Conservation (phyloP, 1,284 basidiomycete species). For the Tylopilus orsonianus region DNA sequence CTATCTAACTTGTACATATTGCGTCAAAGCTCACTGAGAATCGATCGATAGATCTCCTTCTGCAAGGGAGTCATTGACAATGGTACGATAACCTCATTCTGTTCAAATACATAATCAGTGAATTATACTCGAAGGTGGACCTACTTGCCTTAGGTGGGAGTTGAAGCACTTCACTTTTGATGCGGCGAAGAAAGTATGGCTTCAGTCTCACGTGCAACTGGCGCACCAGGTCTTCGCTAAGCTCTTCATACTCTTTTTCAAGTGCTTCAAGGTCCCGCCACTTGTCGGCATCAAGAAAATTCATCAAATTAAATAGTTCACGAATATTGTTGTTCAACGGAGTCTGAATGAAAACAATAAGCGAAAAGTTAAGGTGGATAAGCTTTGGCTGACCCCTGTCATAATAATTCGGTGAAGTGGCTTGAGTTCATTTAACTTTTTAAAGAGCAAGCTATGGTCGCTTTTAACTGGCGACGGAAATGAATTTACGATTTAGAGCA, state of each 20-base stretch:
- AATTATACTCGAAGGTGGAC: not conserved
- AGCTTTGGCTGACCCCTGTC: slow-evolving; percentile 65
- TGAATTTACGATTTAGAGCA: slow-evolving; percentile 5
- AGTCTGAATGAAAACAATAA: slow-evolving; percentile 51
- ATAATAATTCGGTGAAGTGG: slow-evolving; percentile 85
- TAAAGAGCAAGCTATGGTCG: slow-evolving; percentile 80
- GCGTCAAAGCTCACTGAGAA: slow-evolving; percentile 54
- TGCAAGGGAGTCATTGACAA: slow-evolving; percentile 88
- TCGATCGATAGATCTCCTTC: slow-evolving; percentile 85
- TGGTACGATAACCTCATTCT: slow-evolving; percentile 91
- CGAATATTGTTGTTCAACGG: slow-evolving; percentile 96
- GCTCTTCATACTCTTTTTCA: slow-evolving; percentile 69
- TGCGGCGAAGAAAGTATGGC: slow-evolving; percentile 90
- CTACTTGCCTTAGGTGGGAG: slow-evolving; percentile 82
- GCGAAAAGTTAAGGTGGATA: not conserved
- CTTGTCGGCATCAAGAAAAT: slow-evolving; percentile 79
- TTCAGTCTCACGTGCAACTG: slow-evolving; percentile 77
- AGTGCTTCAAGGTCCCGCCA: slow-evolving; percentile 76
- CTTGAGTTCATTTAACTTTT: slow-evolving; percentile 77
- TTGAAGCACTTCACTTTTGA: slow-evolving; percentile 90
- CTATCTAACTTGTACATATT: not conserved
- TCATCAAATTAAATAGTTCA: slow-evolving; percentile 94
- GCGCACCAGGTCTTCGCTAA: slow-evolving; percentile 77
- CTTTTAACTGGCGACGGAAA: slow-evolving; percentile 64
- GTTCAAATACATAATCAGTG: slow-evolving; percentile 13